These are phyloP conservation scores for Eutrema japonicum DNA, from an alignment of 345 rosid species.

Conservation along the genomic window DNA sequence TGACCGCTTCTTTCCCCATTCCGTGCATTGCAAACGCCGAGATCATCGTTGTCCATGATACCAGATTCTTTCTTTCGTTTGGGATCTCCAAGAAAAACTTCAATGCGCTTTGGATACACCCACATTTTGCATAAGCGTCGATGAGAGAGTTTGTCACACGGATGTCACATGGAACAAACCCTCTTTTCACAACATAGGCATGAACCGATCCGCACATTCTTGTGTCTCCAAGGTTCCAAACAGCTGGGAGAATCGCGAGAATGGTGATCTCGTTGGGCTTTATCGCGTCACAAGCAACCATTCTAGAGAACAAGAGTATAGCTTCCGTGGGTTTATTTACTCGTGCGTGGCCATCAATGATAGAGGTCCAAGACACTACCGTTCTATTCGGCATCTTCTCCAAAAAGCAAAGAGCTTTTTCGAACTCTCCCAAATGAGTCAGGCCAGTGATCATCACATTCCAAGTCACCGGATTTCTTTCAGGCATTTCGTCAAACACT, in stretches of 20 bases:
- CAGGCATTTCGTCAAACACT: slow-evolving; percentile 77
- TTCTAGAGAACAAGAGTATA: slow-evolving; percentile 63
- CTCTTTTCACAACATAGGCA: slow-evolving; percentile 61
- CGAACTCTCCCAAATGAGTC: slow-evolving; percentile 62
- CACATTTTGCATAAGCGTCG: slow-evolving; percentile 78
- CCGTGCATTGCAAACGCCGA: slow-evolving; percentile 87
- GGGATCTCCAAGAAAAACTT: slow-evolving; percentile 60
- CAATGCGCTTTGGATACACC: slow-evolving; percentile 61
- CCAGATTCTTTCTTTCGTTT: slow-evolving; percentile 56
- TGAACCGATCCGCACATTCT: slow-evolving; percentile 65
- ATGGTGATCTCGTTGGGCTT: slow-evolving; percentile 64
- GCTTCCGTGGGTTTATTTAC: slow-evolving; percentile 55
- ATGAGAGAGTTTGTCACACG: slow-evolving; percentile 69
- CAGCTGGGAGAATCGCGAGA: slow-evolving; percentile 69
- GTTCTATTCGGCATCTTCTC: slow-evolving; percentile 66
- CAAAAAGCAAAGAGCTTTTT: slow-evolving; percentile 58
- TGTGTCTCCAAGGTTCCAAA: slow-evolving; percentile 54
- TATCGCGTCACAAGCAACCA: slow-evolving; percentile 59
- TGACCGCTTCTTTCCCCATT: slow-evolving; percentile 74
- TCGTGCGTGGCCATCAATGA: slow-evolving; percentile 79
- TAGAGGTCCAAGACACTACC: slow-evolving; percentile 81
- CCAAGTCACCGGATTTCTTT: slow-evolving; percentile 68
- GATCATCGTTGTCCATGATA: slow-evolving; percentile 82
- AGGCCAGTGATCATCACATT: slow-evolving; percentile 81
- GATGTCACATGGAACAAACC: slow-evolving; percentile 58